A percentile compares a stretch with the other conserved stretches of the same genome.
Conservation (phyloP, 768 basidiomycete species). For the Lentinula detonsa region DNA sequence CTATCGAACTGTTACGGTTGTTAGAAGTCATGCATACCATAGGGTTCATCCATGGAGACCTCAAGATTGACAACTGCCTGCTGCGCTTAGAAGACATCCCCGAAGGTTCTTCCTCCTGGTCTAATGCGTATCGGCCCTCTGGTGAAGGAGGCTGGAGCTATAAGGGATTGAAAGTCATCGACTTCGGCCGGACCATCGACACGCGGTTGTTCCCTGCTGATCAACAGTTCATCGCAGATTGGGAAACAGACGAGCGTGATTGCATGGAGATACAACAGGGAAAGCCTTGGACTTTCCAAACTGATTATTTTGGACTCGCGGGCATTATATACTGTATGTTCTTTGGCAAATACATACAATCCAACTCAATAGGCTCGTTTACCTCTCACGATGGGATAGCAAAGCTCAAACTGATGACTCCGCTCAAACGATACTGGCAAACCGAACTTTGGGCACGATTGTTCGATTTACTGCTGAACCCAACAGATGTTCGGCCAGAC, state of each 20-base stretch:
- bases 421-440: conserved; percentile 97
- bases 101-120: conserved; percentile 65
- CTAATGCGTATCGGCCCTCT: conserved; percentile 64
- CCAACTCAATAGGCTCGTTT: conserved; percentile 41
- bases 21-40: conserved; percentile 75
- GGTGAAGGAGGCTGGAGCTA: conserved; percentile 81
- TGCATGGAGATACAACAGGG: conserved; percentile 87
- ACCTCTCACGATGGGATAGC: conserved; percentile 24
- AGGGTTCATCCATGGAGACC: conserved; percentile 94
- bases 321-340: conserved; percentile 94
- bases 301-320: conserved; percentile 95
- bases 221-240: conserved; percentile 82
- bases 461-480: conserved; percentile 86
- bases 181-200: conserved; percentile 96
- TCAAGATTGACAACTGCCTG: conserved; percentile 99
- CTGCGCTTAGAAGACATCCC: conserved; percentile 83
- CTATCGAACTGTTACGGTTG: conserved; percentile 79
- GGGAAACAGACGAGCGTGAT: conserved; percentile 85
- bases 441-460: conserved; percentile 75
- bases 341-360: conserved; percentile 93
- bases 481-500: conserved; percentile 49
- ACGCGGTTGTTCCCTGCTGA: conserved; percentile 69
- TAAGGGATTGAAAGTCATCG: conserved; percentile 91
- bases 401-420: conserved; percentile 61
- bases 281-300: conserved; percentile 87